These are phyloP conservation scores for Neurospora sp. DNA, from an alignment of 495 filamentous ascomycete species.

Conservation along the genomic window DNA sequence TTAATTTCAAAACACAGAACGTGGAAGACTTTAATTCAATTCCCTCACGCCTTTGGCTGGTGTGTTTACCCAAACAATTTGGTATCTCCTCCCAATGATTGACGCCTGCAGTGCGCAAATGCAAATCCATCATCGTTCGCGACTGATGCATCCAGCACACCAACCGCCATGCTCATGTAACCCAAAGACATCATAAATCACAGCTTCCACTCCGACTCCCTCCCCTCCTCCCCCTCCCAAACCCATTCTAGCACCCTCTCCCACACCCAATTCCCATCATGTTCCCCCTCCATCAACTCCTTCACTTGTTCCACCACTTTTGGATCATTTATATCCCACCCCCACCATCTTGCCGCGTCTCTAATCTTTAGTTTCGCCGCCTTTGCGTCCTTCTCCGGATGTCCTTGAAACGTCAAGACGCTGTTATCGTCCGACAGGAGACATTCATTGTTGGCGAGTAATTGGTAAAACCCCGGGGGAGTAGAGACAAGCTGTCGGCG, in stretches of 20 bases:
- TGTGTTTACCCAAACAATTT: not conserved
- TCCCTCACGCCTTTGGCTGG: not conserved
- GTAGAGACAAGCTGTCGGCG: conserved; percentile 25
- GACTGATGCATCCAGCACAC: not conserved
- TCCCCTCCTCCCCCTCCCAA: conserved; percentile 8
- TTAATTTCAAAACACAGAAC: not conserved
- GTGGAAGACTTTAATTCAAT: not conserved
- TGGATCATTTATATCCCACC: conserved; percentile 19
- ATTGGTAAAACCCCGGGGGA: conserved; percentile 21
- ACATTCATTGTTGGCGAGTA: conserved; percentile 30
- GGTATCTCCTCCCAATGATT: not conserved
- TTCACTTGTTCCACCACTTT: conserved; percentile 7
- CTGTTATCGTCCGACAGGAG: conserved; percentile 31
- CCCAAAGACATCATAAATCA: not conserved
- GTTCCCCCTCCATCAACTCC: conserved; percentile 17
- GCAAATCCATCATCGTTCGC: not conserved
- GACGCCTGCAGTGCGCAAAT: not conserved
- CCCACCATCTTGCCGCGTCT: conserved; percentile 31
- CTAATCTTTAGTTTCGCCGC: conserved; percentile 29
- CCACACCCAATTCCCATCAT: conserved; percentile 37
- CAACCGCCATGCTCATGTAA: not conserved
- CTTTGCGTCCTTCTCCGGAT: conserved; percentile 37
- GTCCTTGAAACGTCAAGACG: conserved; percentile 39
- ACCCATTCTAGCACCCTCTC: conserved; percentile 33
- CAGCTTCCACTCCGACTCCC: not conserved